Conservation (phyloP, 169 alveolate species). For the Plasmodium ovale region DNA sequence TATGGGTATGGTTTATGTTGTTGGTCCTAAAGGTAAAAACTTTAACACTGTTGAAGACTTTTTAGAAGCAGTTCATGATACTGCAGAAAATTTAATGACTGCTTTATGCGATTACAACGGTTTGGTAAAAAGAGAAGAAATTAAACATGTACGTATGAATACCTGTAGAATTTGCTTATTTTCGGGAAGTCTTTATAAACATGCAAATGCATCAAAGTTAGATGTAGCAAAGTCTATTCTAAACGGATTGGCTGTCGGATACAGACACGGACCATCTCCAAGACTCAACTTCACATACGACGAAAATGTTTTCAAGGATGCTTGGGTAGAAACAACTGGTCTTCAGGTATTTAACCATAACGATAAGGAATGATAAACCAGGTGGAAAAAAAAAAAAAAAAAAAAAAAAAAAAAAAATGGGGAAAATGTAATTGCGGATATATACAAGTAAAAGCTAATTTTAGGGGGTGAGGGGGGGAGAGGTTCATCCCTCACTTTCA, state of each 20-base stretch:
- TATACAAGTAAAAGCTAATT: too few relatives aligned
- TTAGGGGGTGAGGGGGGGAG: too few relatives aligned
- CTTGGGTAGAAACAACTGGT: conserved; percentile 75
- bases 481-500: too few relatives aligned
- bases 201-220: conserved; percentile 78
- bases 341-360: conserved; percentile 61
- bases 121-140: conserved; percentile 84
- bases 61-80: conserved; percentile 80
- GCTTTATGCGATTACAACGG: conserved; percentile 89
- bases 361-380: conserved; percentile 34
- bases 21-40: conserved; percentile 83
- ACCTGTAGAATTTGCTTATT: conserved; percentile 83
- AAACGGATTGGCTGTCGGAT: conserved; percentile 86
- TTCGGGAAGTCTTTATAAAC: conserved; percentile 78
- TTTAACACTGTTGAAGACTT: conserved; percentile 78
- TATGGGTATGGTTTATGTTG: conserved; percentile 83
- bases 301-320: conserved; percentile 83
- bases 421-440: too few relatives aligned
- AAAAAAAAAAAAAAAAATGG: not conserved
- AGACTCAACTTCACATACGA: conserved; percentile 87
- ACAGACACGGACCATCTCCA: conserved; percentile 89
- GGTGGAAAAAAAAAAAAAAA: not conserved
- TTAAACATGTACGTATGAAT: conserved; percentile 79
- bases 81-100: conserved; percentile 87
- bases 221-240: conserved; percentile 83